Percentiles rank a stretch among this genome's conserved stretches.
Evolutionary conservation across 2,329 filamentous ascomycete genomes (phyloP).

Genomic region (Tolypocladium pustulatum): DNA sequence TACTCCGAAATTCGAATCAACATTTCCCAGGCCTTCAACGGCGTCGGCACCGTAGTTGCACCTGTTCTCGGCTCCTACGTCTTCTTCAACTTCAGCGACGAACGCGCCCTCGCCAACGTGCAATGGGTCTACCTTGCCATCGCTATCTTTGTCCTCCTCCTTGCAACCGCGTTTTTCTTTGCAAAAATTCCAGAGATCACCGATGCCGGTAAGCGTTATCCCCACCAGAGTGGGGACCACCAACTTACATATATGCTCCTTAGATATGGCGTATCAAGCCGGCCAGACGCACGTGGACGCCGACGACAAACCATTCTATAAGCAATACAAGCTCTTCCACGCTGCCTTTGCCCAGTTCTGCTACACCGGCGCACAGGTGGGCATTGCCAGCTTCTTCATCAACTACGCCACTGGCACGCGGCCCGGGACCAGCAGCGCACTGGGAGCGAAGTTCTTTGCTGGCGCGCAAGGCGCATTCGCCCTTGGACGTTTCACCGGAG

Average conservation of each 20-base stretch:
- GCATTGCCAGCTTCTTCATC: conserved; percentile 59
- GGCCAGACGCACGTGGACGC: conserved; percentile 40
- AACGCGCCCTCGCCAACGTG: conserved; percentile 51
- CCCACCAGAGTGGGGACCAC: no score
- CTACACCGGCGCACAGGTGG: conserved; percentile 64
- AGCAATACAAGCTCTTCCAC: conserved; percentile 68
- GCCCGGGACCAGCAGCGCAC: conserved; percentile 33
- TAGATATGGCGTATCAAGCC: conserved; percentile 55
- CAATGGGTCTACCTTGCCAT: conserved; percentile 72
- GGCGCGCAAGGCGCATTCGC: conserved; percentile 67
- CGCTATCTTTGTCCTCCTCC: conserved; percentile 56
- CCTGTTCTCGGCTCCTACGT: conserved; percentile 64
- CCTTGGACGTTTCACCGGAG: conserved; percentile 59
- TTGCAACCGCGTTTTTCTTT: conserved; percentile 57
- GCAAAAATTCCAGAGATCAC: conserved; percentile 63
- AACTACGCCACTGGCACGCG: conserved; percentile 59
- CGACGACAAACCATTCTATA: conserved; percentile 51
- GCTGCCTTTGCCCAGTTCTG: conserved; percentile 68
- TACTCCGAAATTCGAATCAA: conserved; percentile 68
- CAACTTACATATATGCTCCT: conserved; percentile 11
- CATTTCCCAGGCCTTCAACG: conserved; percentile 67
- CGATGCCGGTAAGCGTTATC: conserved; percentile 21
- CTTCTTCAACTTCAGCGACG: conserved; percentile 55
- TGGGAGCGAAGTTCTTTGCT: conserved; percentile 58
- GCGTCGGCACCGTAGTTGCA: conserved; percentile 61